Conservation (phyloP, 2,329 filamentous ascomycete species). For the Fusarium falciforme region DNA sequence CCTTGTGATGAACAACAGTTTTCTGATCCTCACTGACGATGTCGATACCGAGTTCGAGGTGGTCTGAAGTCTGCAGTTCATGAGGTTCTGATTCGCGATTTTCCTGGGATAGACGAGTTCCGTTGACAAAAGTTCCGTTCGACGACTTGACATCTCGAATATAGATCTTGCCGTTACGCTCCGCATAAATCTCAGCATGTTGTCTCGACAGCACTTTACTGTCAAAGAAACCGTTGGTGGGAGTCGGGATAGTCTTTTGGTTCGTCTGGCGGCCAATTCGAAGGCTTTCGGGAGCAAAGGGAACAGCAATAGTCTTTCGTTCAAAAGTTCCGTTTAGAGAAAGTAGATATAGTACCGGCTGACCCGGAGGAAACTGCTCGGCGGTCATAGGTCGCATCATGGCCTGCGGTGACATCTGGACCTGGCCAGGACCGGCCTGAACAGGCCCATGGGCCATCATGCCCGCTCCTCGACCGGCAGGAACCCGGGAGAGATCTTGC, state of each 20-base stretch:
- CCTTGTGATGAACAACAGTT: conserved; percentile 98
- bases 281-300: conserved; percentile 92
- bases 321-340: conserved; percentile 98
- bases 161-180: conserved; percentile 86
- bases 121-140: conserved; percentile 98
- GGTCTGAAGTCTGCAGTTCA: conserved; percentile 90
- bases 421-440: conserved; percentile 47
- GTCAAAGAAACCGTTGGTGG: conserved; percentile 94
- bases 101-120: conserved; percentile 87
- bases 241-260: conserved; percentile 91
- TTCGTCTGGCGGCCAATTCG: conserved; percentile 97
- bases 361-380: conserved; percentile 70
- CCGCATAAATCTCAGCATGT: conserved; percentile 96
- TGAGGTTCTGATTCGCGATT: conserved; percentile 97
- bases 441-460: conserved; percentile 50
- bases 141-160: conserved; percentile 98
- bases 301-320: conserved; percentile 93
- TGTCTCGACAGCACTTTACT: conserved; percentile 97
- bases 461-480: conserved; percentile 58
- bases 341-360: conserved; percentile 85
- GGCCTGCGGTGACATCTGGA: conserved; percentile 56
- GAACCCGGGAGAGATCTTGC: conserved; percentile 60
- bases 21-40: conserved; percentile 99
- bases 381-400: conserved; percentile 72
- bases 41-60: conserved; percentile 94